Conservation (phyloP, 2,329 filamentous ascomycete genomes). For the Fusarium equiseti region DNA sequence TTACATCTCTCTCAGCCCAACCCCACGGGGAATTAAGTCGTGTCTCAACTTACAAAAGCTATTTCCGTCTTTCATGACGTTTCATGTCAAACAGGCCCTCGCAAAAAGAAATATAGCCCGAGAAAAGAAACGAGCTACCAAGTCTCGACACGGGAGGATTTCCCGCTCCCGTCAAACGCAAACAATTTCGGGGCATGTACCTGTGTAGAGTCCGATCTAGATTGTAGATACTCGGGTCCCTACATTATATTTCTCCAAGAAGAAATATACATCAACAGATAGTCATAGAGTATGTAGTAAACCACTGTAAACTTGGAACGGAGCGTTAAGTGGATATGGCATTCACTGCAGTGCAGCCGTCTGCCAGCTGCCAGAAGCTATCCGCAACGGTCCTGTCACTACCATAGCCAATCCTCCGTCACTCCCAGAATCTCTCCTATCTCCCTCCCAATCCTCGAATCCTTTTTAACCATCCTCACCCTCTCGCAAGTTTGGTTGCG, state of each 20-base stretch:
- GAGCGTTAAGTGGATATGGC: neutral
- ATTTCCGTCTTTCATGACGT: conserved; percentile 39
- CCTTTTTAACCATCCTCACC: conserved; percentile 30
- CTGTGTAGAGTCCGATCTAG: conserved; percentile 19
- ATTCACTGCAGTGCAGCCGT: neutral
- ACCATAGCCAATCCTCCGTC: conserved; percentile 14
- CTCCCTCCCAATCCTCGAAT: neutral
- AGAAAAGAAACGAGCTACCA: neutral
- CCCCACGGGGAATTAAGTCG: conserved; percentile 23
- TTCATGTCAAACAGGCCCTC: conserved; percentile 19
- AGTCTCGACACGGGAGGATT: conserved; percentile 34
- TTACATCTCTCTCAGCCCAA: neutral
- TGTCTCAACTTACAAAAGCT: conserved; percentile 29
- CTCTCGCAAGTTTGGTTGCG: conserved; percentile 26
- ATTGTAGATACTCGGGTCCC: conserved; percentile 30
- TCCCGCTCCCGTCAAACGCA: conserved; percentile 23
- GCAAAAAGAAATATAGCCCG: neutral
- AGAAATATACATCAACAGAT: conserved; percentile 1
- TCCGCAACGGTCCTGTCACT: conserved; percentile 2
- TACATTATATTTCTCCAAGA: conserved; percentile 23
- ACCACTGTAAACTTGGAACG: conserved; percentile 3
- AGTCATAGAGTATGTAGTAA: neutral
- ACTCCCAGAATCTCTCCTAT: neutral
- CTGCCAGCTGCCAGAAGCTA: conserved; percentile 16
- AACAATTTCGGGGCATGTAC: neutral